phyloP scores from a whole-genome alignment of 208 protist species.

The Leishmania tropica region DNA sequence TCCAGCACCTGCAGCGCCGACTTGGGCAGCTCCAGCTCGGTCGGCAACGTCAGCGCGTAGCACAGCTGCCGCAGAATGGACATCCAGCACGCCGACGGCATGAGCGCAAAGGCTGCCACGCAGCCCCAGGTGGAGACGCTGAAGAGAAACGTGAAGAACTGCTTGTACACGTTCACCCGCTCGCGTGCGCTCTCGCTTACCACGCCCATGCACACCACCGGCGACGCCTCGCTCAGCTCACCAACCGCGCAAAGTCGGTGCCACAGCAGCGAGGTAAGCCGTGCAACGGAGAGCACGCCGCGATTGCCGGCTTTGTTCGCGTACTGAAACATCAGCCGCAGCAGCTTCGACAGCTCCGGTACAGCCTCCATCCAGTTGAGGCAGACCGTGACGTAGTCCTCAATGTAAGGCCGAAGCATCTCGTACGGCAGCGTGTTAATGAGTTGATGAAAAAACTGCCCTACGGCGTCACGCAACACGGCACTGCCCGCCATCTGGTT shows the following conservation, averaged over 20 bases:
- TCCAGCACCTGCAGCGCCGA: conserved; percentile 56
- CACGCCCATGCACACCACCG: conserved; percentile 56
- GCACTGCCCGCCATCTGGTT: conserved; percentile 31
- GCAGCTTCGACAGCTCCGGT: conserved; percentile 59
- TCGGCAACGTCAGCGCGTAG: conserved; percentile 46
- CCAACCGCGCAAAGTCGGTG: conserved; percentile 45
- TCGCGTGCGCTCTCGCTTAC: conserved; percentile 69
- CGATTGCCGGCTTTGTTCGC: conserved; percentile 51
- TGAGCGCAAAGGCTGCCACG: conserved; percentile 38
- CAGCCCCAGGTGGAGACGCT: conserved; percentile 54
- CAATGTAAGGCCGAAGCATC: conserved; percentile 39
- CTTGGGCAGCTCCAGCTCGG: conserved; percentile 71
- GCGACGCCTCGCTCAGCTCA: conserved; percentile 37
- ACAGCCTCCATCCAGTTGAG: conserved; percentile 63
- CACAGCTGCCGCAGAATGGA: conserved; percentile 47
- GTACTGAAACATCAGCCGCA: conserved; percentile 72
- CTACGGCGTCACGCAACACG: conserved; percentile 52
- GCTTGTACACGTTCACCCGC: conserved; percentile 64
- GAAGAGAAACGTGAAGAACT: conserved; percentile 67
- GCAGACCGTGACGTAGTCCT: conserved; percentile 47
- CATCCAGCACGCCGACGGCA: conserved; percentile 33
- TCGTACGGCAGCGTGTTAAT: conserved; percentile 66
- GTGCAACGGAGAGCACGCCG: conserved; percentile 32
- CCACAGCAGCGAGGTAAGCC: conserved; percentile 50
- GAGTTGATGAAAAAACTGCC: conserved; percentile 70